phyloP scores from a whole-genome alignment of 2,329 filamentous ascomycete species.

The Fusarium tuaranense region DNA sequence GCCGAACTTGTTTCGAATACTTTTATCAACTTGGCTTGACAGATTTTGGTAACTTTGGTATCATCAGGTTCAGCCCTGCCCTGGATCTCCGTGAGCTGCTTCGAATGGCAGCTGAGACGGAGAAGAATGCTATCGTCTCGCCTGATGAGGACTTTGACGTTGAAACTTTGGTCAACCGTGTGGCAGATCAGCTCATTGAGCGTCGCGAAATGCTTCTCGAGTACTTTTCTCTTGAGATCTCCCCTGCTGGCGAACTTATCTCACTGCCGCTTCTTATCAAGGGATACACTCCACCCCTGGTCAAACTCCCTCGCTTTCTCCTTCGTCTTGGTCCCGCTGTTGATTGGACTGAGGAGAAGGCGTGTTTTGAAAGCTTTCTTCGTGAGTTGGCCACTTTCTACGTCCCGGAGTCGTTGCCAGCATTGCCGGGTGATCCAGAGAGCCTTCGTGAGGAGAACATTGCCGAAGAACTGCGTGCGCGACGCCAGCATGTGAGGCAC shows the following conservation, averaged over 20 bases:
- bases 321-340: constrained; percentile 89
- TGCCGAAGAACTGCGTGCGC: constrained; percentile 63
- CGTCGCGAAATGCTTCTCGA: constrained; percentile 88
- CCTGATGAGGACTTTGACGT: constrained; percentile 72
- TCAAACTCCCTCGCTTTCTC: constrained; percentile 90
- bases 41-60: constrained; percentile 95
- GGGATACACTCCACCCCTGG: constrained; percentile 86
- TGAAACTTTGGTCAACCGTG: constrained; percentile 72
- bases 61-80: constrained; percentile 82
- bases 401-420: constrained; percentile 85
- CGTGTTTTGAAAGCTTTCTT: constrained; percentile 88
- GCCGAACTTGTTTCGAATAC: constrained; percentile 85
- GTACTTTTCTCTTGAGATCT: constrained; percentile 91
- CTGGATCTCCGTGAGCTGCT: constrained; percentile 79
- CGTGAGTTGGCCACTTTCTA: constrained; percentile 90
- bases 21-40: constrained; percentile 96
- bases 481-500: constrained; percentile 77
- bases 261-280: constrained; percentile 88
- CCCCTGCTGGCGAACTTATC: constrained; percentile 79
- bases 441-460: constrained; percentile 52
- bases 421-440: constrained; percentile 52
- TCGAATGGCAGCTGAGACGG: constrained; percentile 76
- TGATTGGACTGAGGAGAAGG: constrained; percentile 85
- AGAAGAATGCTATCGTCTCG: constrained; percentile 62
- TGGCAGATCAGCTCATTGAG: constrained; percentile 77